Percentiles rank a stretch among this genome's conserved stretches.
Evolutionary conservation across 805 yeast genomes (phyloP).

Genomic region (Blastobotrys mokoenaii): DNA sequence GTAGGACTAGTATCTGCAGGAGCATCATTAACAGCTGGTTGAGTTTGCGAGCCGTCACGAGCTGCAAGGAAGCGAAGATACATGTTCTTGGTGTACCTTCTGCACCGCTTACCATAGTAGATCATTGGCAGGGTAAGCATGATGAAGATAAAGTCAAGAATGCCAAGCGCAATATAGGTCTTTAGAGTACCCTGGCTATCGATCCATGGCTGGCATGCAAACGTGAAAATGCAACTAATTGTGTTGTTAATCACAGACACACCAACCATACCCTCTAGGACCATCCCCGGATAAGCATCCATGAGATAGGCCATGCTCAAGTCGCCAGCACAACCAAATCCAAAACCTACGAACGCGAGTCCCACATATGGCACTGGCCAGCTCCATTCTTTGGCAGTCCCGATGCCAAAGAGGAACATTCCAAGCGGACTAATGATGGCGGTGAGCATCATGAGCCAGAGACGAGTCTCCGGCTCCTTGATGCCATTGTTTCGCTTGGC

Average conservation of each 20-base stretch:
- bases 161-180: slow-evolving; percentile 50
- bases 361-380: slow-evolving; percentile 53
- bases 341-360: slow-evolving; percentile 47
- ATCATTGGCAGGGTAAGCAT: slow-evolving; percentile 49
- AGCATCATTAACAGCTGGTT: neutral
- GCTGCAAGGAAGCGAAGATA: slow-evolving; percentile 13
- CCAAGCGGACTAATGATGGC: slow-evolving; percentile 47
- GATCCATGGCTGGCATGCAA: slow-evolving; percentile 54
- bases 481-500: slow-evolving; percentile 12
- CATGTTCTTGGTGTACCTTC: slow-evolving; percentile 27
- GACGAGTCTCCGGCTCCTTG: slow-evolving; percentile 42
- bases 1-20: neutral
- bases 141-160: slow-evolving; percentile 44
- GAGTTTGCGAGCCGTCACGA: slow-evolving; percentile 9
- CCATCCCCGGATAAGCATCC: slow-evolving; percentile 48
- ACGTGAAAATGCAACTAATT: slow-evolving; percentile 56
- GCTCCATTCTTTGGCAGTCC: slow-evolving; percentile 43
- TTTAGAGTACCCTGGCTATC: slow-evolving; percentile 43
- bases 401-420: slow-evolving; percentile 53
- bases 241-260: slow-evolving; percentile 52
- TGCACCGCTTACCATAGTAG: slow-evolving; percentile 50
- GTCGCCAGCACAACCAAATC: slow-evolving; percentile 52
- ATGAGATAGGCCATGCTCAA: slow-evolving; percentile 47
- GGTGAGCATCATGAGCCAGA: slow-evolving; percentile 41
- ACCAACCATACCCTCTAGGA: slow-evolving; percentile 47